phyloP scores from a whole-genome alignment of 2,329 filamentous ascomycete species.

The Ophiostoma sp. region DNA sequence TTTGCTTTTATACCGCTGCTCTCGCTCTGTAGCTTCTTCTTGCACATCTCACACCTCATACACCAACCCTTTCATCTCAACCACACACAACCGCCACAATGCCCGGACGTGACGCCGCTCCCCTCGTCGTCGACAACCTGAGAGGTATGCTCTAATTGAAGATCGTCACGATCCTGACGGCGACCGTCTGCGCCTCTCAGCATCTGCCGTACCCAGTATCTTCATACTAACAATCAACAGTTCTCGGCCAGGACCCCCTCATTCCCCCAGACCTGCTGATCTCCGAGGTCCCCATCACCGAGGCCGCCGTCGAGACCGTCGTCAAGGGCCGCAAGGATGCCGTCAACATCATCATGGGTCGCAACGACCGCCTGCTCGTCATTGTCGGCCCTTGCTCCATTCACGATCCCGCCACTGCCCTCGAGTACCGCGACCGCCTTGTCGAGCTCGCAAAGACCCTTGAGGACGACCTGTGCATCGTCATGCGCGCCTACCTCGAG shows the following conservation, averaged over 20 bases:
- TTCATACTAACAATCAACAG: slow-evolving; percentile 42
- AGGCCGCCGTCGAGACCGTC: slow-evolving; percentile 60
- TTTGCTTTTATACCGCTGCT: slow-evolving; percentile 3
- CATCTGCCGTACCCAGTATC: not conserved
- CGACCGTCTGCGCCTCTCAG: not conserved
- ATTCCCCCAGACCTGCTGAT: slow-evolving; percentile 84
- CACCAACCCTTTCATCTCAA: not conserved
- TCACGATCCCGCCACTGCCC: slow-evolving; percentile 81
- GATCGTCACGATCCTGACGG: not conserved
- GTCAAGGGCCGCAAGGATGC: slow-evolving; percentile 64
- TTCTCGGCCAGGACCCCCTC: slow-evolving; percentile 88
- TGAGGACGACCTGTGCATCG: slow-evolving; percentile 75
- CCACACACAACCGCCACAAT: slow-evolving; percentile 32
- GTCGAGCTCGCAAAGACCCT: slow-evolving; percentile 74
- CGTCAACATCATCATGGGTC: slow-evolving; percentile 70
- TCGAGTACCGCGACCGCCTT: slow-evolving; percentile 81
- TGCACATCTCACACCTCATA: not conserved
- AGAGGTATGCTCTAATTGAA: slow-evolving; percentile 31
- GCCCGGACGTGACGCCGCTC: slow-evolving; percentile 40
- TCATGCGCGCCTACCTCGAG: slow-evolving; percentile 98
- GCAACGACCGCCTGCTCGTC: slow-evolving; percentile 83
- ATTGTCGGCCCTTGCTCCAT: slow-evolving; percentile 95
- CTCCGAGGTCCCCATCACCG: slow-evolving; percentile 71
- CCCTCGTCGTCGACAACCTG: slow-evolving; percentile 43
- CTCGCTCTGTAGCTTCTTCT: not conserved